Base-by-base conservation (phyloP, 805 yeast species). In the Wickerhamiella kurtzmanii region DNA sequence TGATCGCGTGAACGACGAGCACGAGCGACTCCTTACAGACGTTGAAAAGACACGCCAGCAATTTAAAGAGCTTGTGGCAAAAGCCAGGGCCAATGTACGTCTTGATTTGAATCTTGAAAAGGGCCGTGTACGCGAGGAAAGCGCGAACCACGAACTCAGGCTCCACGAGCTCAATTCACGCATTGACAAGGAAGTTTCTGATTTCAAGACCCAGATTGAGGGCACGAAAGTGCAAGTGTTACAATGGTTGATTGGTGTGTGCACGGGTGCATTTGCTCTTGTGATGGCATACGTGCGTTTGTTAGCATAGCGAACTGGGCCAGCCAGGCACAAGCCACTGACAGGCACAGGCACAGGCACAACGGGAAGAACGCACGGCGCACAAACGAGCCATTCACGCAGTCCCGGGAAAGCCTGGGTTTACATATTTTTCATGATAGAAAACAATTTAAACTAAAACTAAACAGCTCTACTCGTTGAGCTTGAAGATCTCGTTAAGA, bases 171-270 rank as follows among this genome's bases (percentile, higher is more conserved):
- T 95, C 2, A 94, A 87, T 60, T 85, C 96, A 3, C 73, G 95
- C 53, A 88, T 92, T 46, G 96, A 92, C 62, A 95, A 92, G 64
- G 98, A 92, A 59, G 81, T 92, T 22, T 81, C 89, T 37, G 89
- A 92, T 61, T 84, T 92, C 77, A 88, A 84, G 64, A 84, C 88
- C 72, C 96, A 89, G 65, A 87, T 92, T 54, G 95, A 92, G 59
- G 79, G 85, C 40, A 95, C 89, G 28, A 92, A 92, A 67, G 85
- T 95, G 1, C 96, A 92, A 63, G 96, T 92, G 44, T 77, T 87
- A 80, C 98, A 92, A 66, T 92, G 98, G 98, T 73, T 92, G 53
- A 86, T 92, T 57, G 97, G 97, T 71, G 96, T 92, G 17, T 84
- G 95, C 60, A 88, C 97, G 1, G 98, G 97, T 82, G 84, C 96